A percentile compares a stretch with the other conserved stretches of the same genome.
phyloP scores from a whole-genome alignment of 805 yeast genomes.

The Saccharomycopsis oosterbeekiorum region DNA sequence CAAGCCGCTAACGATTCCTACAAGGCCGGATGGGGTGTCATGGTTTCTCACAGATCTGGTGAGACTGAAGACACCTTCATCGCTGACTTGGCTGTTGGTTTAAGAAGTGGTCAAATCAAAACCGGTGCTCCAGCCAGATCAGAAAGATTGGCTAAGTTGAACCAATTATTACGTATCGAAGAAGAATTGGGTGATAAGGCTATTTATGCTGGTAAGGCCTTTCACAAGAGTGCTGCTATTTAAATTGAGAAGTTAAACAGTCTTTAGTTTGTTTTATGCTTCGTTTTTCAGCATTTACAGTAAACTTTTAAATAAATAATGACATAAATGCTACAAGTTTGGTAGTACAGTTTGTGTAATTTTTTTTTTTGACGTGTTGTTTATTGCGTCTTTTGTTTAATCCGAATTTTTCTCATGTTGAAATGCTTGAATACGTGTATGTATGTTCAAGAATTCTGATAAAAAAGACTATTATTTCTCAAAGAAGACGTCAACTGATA shows the following conservation, averaged over 20 bases:
- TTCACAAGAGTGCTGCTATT: slow-evolving; percentile 46
- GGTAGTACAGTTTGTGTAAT: not conserved
- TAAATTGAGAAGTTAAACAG: slow-evolving; percentile 16
- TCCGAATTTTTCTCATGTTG: not conserved
- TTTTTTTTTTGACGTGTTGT: not conserved
- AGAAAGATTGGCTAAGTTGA: slow-evolving; percentile 97
- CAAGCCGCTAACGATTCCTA: slow-evolving; percentile 93
- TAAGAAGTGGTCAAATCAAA: slow-evolving; percentile 98
- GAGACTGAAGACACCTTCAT: slow-evolving; percentile 98
- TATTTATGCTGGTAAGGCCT: slow-evolving; percentile 84
- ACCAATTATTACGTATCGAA: slow-evolving; percentile 97
- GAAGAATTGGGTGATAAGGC: slow-evolving; percentile 98
- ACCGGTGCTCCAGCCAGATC: slow-evolving; percentile 99
- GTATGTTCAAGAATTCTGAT: too few relatives aligned
- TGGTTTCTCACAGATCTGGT: slow-evolving; percentile 99
- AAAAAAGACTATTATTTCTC: too few relatives aligned
- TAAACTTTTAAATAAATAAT: not conserved
- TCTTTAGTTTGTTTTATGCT: not conserved
- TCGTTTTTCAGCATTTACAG: not conserved
- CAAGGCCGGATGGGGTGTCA: slow-evolving; percentile 98
- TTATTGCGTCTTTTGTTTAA: not conserved
- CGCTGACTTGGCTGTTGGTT: slow-evolving; percentile 96
- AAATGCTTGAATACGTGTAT: too few relatives aligned
- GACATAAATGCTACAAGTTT: not conserved
- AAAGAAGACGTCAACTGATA: too few relatives aligned